Base-by-base conservation (phyloP, 2,329 filamentous ascomycete species). In the Microdochium paspali region DNA sequence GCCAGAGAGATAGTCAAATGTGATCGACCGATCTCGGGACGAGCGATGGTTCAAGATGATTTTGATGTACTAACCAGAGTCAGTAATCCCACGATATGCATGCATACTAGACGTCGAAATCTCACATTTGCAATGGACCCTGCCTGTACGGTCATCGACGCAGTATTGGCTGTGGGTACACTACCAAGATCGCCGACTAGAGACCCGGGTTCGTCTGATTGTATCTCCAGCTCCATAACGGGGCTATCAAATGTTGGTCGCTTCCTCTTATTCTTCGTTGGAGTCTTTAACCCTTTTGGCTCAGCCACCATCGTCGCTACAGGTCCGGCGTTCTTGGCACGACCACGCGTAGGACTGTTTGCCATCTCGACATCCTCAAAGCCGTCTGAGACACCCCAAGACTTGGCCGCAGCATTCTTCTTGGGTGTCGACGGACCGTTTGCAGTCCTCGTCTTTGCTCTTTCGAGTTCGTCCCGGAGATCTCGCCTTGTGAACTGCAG, bases 401-500 rank as follows among this genome's bases (percentile, higher is more conserved):
- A 65, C 60, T 76, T 80, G 24, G 72, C 64, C 1, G 66, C 59
- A 54, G 68, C 72, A 25, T 72, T 73, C 60, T 79, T 83, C 57
- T 74, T 86, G 2, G 83, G 82, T 0, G 85, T 87, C 1, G 70
- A 73, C 0, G 66, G 23, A 7, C n/a, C 24, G 23, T 24, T 59
- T 0, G 67, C 66, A 46, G 61, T 67, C 56, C 70, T 77, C 48
- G 77, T 61, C 53, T 68, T 73, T 46, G 64, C 70, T 54, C 63
- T 73, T 24, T 55, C 55, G 6, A 62, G 55, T 62, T 74, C 82
- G 54, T 88, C 84, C 32, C 73, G 75, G 54, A 87, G 66, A 57
- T 91, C 87, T 52, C 85, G 79, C 58, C 83, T 79, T 24, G 85
- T 70, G 59, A 93, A 93, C 53, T 84, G 75, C 50, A 85, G 76